Conservation (phyloP, 306 rosid genomes). For the Amphicarpaea edgeworthii region DNA sequence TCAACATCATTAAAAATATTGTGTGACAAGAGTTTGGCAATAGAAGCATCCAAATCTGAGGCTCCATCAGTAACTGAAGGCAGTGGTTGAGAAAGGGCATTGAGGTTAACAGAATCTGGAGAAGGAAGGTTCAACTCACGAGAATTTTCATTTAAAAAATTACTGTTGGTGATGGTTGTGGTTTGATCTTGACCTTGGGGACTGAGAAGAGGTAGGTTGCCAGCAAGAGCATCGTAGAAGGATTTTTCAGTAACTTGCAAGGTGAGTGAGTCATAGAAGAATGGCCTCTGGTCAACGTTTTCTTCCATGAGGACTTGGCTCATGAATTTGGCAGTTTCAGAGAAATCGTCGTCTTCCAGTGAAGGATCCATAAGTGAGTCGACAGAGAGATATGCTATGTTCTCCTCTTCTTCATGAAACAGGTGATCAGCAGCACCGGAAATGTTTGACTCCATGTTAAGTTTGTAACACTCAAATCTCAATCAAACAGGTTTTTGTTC, state of each 20-base stretch:
- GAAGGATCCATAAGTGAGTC: conserved; percentile 36
- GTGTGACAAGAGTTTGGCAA: conserved; percentile 57
- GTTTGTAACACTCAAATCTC: no score
- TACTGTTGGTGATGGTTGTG: neutral
- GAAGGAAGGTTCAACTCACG: conserved; percentile 49
- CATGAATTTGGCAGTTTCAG: conserved; percentile 54
- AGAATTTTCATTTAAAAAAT: conserved; percentile 32
- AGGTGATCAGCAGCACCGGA: no score
- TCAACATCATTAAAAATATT: conserved; percentile 63
- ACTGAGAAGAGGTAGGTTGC: conserved; percentile 37
- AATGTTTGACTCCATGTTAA: no score
- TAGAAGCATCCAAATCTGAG: conserved; percentile 45
- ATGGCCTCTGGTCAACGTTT: conserved; percentile 61
- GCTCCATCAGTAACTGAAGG: conserved; percentile 39
- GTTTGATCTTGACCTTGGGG: conserved; percentile 41
- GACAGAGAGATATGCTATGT: neutral
- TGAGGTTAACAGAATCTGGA: conserved; percentile 41
- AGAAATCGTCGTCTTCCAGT: conserved; percentile 49
- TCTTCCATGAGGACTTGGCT: conserved; percentile 80
- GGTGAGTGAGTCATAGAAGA: conserved; percentile 60
- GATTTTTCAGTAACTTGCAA: conserved; percentile 71
- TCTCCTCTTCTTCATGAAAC: no score
- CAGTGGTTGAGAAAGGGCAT: conserved; percentile 43
- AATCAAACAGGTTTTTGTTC: no score
- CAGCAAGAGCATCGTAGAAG: conserved; percentile 62